Conservation (phyloP, 805 yeast species). For the Wickerhamomyces bisporus region DNA sequence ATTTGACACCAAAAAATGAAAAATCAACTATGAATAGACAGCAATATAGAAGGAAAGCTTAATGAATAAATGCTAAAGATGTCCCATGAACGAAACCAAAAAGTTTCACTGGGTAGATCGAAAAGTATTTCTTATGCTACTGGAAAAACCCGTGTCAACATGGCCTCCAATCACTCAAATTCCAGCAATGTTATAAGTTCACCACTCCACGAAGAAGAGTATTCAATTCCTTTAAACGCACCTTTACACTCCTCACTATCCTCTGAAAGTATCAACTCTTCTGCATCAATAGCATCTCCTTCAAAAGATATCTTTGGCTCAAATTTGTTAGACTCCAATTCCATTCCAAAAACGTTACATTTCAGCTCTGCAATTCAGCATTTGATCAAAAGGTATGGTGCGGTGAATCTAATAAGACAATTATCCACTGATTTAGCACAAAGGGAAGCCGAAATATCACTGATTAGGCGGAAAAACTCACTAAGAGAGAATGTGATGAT, state of each 20-base stretch:
- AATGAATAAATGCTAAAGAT: no score
- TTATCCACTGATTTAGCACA: conserved; percentile 42
- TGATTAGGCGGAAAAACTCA: conserved; percentile 30
- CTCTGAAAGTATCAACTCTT: conserved; percentile 1
- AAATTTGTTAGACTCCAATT: conserved; percentile 4
- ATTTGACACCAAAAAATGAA: no score
- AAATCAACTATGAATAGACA: no score
- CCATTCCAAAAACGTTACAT: conserved; percentile 33
- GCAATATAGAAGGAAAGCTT: no score
- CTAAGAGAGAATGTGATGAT: conserved; percentile 30
- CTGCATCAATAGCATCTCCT: not conserved
- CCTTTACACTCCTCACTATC: conserved; percentile 5
- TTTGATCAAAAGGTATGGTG: conserved; percentile 29
- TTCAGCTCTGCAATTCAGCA: conserved; percentile 28
- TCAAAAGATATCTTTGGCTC: conserved; percentile 8
- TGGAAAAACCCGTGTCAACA: not conserved
- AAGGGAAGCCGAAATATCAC: conserved; percentile 40
- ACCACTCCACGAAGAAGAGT: not conserved
- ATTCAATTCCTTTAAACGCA: conserved; percentile 1
- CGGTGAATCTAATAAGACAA: conserved; percentile 36
- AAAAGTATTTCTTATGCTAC: conserved; percentile 1
- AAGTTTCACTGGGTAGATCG: conserved; percentile 1
- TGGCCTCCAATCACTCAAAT: not conserved
- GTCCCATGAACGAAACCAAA: not conserved
- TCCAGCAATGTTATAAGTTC: not conserved